Conservation (phyloP, 306 rosid genomes). For the Pyrus betulifolia region DNA sequence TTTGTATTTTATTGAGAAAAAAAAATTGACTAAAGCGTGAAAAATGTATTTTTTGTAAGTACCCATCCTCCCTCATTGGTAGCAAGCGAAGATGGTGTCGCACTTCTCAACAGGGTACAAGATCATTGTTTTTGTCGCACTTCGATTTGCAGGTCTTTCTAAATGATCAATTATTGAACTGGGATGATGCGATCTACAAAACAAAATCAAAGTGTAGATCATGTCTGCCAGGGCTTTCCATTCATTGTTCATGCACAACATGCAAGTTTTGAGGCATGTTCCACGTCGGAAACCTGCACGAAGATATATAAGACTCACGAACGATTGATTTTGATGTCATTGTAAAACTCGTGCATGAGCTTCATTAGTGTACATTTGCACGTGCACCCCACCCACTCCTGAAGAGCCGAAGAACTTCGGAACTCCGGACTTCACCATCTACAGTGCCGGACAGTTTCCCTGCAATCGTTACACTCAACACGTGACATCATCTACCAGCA, state of each 20-base stretch:
- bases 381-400: constrained; percentile 81
- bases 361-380: constrained; percentile 1
- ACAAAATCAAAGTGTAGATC: constrained; percentile 69
- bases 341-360: no score
- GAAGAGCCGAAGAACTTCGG: constrained; percentile 84
- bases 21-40: no score
- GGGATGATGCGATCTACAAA: constrained; percentile 52
- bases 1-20: no score
- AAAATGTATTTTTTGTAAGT: no score
- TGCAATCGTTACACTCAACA: constrained; percentile 85
- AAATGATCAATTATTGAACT: constrained; percentile 78
- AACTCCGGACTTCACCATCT: constrained; percentile 84
- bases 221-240: constrained; percentile 86
- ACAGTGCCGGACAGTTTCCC: constrained; percentile 87
- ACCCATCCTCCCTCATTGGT: no score
- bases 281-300: no score
- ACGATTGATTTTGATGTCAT: no score
- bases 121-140: no score
- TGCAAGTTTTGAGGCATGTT: constrained; percentile 37
- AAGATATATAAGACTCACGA: no score
- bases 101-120: no score
- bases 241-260: constrained; percentile 89
- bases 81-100: no score
- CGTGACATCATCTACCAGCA: constrained; percentile 92
- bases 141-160: constrained; percentile 53